Evolutionary conservation across 176 grass and related monocot genomes (phyloP).

Genomic region (Phyllostachys edulis): DNA sequence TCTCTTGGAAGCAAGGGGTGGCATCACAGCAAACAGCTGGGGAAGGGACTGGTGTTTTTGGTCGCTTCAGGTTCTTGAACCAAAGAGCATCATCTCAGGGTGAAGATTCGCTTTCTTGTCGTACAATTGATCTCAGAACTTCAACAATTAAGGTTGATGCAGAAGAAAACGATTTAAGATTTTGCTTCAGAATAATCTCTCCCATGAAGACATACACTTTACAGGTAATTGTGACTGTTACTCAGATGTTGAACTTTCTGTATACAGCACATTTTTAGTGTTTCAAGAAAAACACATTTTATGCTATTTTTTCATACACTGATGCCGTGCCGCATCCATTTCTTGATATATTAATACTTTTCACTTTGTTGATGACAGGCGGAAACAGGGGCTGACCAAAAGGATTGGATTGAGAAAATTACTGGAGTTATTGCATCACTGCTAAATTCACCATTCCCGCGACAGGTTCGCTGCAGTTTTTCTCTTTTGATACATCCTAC

Average conservation of each 20-base stretch:
- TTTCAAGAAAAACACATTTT: conserved; percentile 7
- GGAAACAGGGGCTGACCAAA: conserved; percentile 78
- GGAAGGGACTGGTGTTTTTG: conserved; percentile 56
- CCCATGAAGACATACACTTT: conserved; percentile 79
- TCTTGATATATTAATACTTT: conserved; percentile 19
- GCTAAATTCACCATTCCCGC: conserved; percentile 68
- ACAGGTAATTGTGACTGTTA: conserved; percentile 59
- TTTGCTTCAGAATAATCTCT: conserved; percentile 98
- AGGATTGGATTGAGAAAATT: conserved; percentile 94
- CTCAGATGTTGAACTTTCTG: conserved; percentile 2
- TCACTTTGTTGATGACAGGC: conserved; percentile 52
- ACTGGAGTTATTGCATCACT: conserved; percentile 96
- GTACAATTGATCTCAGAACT: conserved; percentile 83
- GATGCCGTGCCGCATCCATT: not conserved
- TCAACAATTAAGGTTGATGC: conserved; percentile 93
- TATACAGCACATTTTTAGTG: not conserved
- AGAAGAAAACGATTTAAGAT: conserved; percentile 88
- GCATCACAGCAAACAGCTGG: conserved; percentile 57
- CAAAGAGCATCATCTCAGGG: conserved; percentile 53
- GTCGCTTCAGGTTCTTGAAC: conserved; percentile 68
- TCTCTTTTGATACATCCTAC: conserved; percentile 22
- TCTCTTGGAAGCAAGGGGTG: conserved; percentile 68
- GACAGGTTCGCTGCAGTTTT: conserved; percentile 46
- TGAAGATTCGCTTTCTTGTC: conserved; percentile 64
- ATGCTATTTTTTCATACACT: not conserved